Conservation (phyloP, 495 filamentous ascomycete genomes). For the Filosporella fistucella region DNA sequence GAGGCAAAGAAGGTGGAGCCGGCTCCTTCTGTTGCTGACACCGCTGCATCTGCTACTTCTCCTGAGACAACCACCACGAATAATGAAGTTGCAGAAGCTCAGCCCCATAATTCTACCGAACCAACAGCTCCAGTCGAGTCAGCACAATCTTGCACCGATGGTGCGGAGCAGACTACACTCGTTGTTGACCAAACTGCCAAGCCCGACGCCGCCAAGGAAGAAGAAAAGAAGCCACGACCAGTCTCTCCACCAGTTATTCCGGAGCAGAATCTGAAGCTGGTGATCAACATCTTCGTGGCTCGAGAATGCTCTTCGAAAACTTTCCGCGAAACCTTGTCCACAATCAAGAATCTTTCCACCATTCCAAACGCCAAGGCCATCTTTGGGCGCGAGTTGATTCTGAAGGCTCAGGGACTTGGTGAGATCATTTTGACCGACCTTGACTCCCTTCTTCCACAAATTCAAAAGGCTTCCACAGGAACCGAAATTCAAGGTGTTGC, state of each 20-base stretch:
- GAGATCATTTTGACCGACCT: conserved; percentile 80
- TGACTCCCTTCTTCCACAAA: conserved; percentile 80
- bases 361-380: conserved; percentile 86
- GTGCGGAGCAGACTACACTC: conserved; percentile 36
- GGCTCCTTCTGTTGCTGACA: conserved; percentile 25
- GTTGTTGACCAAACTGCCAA: conserved; percentile 44
- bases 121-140: conserved; percentile 14
- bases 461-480: conserved; percentile 78
- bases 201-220: conserved; percentile 22
- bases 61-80: conserved; percentile 21
- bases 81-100: conserved; percentile 3
- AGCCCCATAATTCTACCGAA: not conserved
- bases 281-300: conserved; percentile 92
- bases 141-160: conserved; percentile 14
- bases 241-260: conserved; percentile 84
- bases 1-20: conserved; percentile 38
- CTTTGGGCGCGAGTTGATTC: conserved; percentile 86
- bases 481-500: conserved; percentile 95
- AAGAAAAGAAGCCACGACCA: conserved; percentile 63
- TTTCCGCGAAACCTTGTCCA: conserved; percentile 92
- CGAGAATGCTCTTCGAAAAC: conserved; percentile 95
- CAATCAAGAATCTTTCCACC: conserved; percentile 94
- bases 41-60: conserved; percentile 12
- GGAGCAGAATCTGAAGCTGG: conserved; percentile 81
- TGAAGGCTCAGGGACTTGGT: conserved; percentile 78